Evolutionary conservation across 2,329 filamentous ascomycete species (phyloP).

Genomic region (Cladosporium sphaerospermum): DNA sequence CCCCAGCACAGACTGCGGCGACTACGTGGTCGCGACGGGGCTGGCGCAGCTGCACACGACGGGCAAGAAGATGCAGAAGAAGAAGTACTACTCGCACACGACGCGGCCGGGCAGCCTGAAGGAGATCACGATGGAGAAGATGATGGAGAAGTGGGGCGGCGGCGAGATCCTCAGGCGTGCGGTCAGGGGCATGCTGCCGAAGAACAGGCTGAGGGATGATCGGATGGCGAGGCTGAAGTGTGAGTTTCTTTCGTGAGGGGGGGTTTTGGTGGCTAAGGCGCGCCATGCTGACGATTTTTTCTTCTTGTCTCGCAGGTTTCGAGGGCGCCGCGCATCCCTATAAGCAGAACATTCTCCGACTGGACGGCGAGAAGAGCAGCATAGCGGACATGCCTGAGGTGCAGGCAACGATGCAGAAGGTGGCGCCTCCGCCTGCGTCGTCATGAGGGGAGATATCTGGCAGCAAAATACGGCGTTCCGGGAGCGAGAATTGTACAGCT

Average conservation of each 20-base stretch:
- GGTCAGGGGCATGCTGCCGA: conserved; percentile 94
- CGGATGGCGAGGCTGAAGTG: conserved; percentile 79
- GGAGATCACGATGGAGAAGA: conserved; percentile 85
- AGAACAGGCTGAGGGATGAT: conserved; percentile 87
- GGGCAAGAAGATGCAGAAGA: conserved; percentile 87
- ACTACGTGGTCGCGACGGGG: conserved; percentile 93
- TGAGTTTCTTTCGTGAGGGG: conserved; percentile 30
- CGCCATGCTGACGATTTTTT: neutral
- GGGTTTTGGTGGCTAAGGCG: neutral
- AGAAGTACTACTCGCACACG: conserved; percentile 92
- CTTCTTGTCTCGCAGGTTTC: conserved; percentile 54
- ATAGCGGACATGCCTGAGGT: conserved; percentile 32
- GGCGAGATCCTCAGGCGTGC: conserved; percentile 86
- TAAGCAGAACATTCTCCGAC: conserved; percentile 74
- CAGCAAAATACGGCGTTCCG: conserved; percentile 14
- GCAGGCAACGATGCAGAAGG: conserved; percentile 29
- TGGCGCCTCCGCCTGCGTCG: conserved; percentile 7
- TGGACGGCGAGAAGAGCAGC: conserved; percentile 37
- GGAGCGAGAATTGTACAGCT: conserved; percentile 9
- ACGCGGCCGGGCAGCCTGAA: conserved; percentile 83
- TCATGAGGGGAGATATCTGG: conserved; percentile 1
- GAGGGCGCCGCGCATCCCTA: conserved; percentile 92
- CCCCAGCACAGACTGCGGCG: conserved; percentile 95
- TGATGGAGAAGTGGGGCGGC: conserved; percentile 92
- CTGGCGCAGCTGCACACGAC: conserved; percentile 83